Evolutionary conservation across 1,139 yeast genomes (phyloP), one percentile per base, ranked within the genome.

Genomic region (Debaryomycetaceae sp.): DNA sequence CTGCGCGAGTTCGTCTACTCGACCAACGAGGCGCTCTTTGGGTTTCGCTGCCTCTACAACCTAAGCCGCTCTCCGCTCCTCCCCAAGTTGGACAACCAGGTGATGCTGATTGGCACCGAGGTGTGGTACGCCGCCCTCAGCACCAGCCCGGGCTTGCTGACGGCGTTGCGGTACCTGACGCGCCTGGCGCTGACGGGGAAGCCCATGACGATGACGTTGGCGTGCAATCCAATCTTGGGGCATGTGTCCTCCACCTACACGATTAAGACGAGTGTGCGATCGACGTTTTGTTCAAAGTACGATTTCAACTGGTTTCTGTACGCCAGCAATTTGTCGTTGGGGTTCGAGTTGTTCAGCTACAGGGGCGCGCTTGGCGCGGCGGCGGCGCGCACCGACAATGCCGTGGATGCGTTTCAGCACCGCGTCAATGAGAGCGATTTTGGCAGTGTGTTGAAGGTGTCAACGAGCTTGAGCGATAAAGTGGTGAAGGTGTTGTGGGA

Each of bases 261-360:
- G 0, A 86, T 91, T 20, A 78, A 82, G 46, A 84, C 96, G 0
- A 75, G 88, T 5, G 71, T 77, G 1, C 75, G 79, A 10, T 73
- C 94, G 1, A 82, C 95, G 0, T 80, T 91, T 40, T 78, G 91
- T 31, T 83, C 95, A 4, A 71, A 83, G 35, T 88, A 88, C 49
- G 96, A 86, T 48, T 91, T 91, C 53, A 93, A 93, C 49, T 64
- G 86, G 32, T 91, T 85, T 51, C 89, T 97, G 0, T 89, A 91
- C 46, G 84, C 85, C 37, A 84, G 96, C 34, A 86, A 91, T 48
- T 58, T 91, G 34, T 78, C 93, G 0, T 56, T 93, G 21, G 98
- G 98, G 2, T 78, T 84, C 46, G 96, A 91, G 49, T 52, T 91
- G 17, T 86, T 91, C 79, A 75, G 57, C 35, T 65, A 51, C 38